Conservation (phyloP, 140 eudicot genomes). For the Ambrosia hybrid region DNA sequence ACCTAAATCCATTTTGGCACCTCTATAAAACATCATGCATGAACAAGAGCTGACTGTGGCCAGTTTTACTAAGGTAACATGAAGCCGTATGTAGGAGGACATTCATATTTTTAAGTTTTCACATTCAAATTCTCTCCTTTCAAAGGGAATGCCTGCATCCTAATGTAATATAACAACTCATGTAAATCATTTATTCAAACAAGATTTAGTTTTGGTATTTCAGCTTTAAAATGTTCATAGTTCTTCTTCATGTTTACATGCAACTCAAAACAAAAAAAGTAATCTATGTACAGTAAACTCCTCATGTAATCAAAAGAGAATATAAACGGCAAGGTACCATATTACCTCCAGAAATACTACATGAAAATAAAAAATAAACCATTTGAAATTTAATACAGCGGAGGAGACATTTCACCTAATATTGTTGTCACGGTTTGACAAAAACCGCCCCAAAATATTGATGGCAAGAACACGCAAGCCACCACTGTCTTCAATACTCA, state of each 20-base stretch:
- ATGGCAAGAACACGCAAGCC: constrained; percentile 97
- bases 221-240: neutral
- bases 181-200: neutral
- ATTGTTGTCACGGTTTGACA: constrained; percentile 98
- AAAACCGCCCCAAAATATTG: constrained; percentile 91
- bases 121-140: neutral
- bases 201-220: neutral
- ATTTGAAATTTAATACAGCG: neutral
- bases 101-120: constrained; percentile 1
- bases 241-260: constrained; percentile 12
- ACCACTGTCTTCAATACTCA: constrained; percentile 96
- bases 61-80: constrained; percentile 16
- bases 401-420: constrained; percentile 60
- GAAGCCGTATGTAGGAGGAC: neutral
- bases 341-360: neutral
- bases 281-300: constrained; percentile 16
- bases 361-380: neutral
- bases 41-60: neutral
- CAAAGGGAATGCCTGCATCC: constrained; percentile 4
- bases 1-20: too few species aligned
- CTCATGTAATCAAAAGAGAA: constrained; percentile 23
- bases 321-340: constrained; percentile 9
- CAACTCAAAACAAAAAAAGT: neutral
- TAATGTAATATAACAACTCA: neutral
- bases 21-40: too few species aligned